These are phyloP conservation scores for Pyricularia pennisetigena DNA, from an alignment of 2,329 filamentous ascomycete species.

Conservation along the genomic window DNA sequence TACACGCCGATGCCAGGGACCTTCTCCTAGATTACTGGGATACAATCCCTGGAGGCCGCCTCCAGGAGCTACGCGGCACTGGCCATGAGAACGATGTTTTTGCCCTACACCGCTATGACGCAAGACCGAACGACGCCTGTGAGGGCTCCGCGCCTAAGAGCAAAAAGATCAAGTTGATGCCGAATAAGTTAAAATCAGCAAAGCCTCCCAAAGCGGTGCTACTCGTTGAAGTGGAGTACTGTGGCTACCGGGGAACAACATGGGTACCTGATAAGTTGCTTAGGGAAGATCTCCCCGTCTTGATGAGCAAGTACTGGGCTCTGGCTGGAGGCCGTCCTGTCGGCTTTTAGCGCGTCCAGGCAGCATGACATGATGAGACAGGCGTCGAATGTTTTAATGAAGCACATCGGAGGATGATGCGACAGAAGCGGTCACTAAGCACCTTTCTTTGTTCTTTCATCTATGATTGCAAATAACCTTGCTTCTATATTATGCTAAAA, in stretches of 20 bases:
- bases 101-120: neutral
- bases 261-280: neutral
- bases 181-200: neutral
- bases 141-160: neutral
- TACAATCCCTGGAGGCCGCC: neutral
- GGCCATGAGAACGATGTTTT: constrained; percentile 1
- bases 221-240: constrained; percentile 3
- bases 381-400: neutral
- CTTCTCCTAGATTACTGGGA: neutral
- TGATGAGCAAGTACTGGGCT: constrained; percentile 1
- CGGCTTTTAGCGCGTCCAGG: neutral
- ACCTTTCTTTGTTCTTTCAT: neutral
- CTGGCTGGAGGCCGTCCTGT: neutral
- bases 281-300: neutral
- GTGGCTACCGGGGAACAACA: neutral
- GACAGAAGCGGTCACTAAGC: neutral
- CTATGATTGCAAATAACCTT: neutral
- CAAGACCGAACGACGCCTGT: neutral
- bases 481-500: neutral
- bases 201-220: neutral
- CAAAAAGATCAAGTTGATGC: neutral
- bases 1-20: neutral
- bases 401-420: neutral
- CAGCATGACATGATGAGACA: neutral
- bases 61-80: neutral